Evolutionary conservation across 257 asterid species (phyloP), one percentile per base, ranked within the genome.

Genomic region (Nicotiana otophora): DNA sequence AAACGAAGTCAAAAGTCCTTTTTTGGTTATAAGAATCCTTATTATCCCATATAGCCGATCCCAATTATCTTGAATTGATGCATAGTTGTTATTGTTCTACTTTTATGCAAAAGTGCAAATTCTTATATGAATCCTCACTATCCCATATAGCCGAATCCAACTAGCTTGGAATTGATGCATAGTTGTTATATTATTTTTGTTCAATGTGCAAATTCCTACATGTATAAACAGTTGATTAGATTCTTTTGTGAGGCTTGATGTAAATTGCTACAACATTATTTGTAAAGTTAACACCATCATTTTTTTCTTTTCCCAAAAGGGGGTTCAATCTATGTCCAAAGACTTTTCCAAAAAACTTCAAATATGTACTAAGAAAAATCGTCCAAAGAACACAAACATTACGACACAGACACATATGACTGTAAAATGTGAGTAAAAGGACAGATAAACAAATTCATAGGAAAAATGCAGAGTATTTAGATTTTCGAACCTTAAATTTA

Each of bases 401-500:
- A 14, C 17, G 5, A 58, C 4, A 42, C 0, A 42, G 3, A 42
- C 51, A 19, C 17, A n/a, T 36, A 33, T 9, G 2, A 19, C 16
- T 34, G 4, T 48, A 68, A 66, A 34, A 34, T 68, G 30, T 34
- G 74, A 66, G 0, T 31, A 58, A 19, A 55, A 55, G 7, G 19
- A 15, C 61, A 17, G 66, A n/a, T 3, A 67, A 19, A 0, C 39
- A 74, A 48, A 26, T 74, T 48, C 14, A 48, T 26, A 48, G 8
- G 7, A 48, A 48, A 53, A 12, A 53, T 53, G 58, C 6, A 53
- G 15, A 8, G 51, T 3, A 23, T 23, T 23, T 23, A 23, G 26
- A 23, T 23, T 26, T 30, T 30, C 34, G 14, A 19, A 89, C 98
- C 97, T 89, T 89, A 80, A 91, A 88, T 86, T 84, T 91, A 68